phyloP scores from a whole-genome alignment of 192 early-diverging fungal genomes.

The Physocladia obscura region DNA sequence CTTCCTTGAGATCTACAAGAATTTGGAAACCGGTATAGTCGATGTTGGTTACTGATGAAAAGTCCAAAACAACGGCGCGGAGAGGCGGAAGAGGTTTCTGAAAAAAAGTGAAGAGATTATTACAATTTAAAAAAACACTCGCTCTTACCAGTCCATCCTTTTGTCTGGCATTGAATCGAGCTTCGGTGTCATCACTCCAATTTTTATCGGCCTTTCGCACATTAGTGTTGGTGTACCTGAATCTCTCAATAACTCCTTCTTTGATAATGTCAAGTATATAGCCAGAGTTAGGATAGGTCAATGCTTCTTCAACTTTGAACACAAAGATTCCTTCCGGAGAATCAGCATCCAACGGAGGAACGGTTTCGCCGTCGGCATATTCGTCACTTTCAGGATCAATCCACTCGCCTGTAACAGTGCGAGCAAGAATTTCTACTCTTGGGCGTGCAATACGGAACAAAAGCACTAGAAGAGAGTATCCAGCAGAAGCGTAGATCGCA shows the following conservation, averaged over 20 bases:
- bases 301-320: slow-evolving; percentile 63
- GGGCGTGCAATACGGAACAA: slow-evolving; percentile 80
- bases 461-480: slow-evolving; percentile 70
- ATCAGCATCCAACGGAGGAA: not conserved
- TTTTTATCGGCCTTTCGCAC: slow-evolving; percentile 12
- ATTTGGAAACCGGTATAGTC: slow-evolving; percentile 80
- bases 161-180: not conserved
- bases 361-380: not conserved
- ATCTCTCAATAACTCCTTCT: slow-evolving; percentile 19
- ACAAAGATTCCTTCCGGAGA: slow-evolving; percentile 67
- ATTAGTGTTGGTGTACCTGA: slow-evolving; percentile 28
- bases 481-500: slow-evolving; percentile 78
- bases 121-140: too few relatives aligned
- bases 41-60: slow-evolving; percentile 72
- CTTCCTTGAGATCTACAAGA: slow-evolving; percentile 65
- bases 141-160: not conserved
- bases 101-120: too few relatives aligned
- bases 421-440: slow-evolving; percentile 46
- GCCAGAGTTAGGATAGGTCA: slow-evolving; percentile 70
- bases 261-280: slow-evolving; percentile 46
- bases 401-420: slow-evolving; percentile 33
- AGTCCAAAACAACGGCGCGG: slow-evolving; percentile 77
- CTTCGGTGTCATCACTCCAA: slow-evolving; percentile 46
- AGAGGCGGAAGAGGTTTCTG: slow-evolving; percentile 42
- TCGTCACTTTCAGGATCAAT: slow-evolving; percentile 22